Conservation (phyloP, 305 asterid species). For the Caryopteris hybrid region DNA sequence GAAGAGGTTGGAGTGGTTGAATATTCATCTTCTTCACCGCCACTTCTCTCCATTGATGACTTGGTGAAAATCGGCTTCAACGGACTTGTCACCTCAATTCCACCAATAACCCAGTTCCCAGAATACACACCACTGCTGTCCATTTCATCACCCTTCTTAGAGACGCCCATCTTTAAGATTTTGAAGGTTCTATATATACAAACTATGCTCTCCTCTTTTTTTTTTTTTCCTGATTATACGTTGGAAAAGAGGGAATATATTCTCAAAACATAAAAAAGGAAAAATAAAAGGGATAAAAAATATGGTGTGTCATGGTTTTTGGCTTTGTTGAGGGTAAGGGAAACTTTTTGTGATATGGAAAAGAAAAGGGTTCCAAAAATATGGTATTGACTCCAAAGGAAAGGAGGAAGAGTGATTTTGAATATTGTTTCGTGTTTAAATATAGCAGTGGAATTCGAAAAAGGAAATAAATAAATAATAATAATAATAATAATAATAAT, state of each 20-base stretch:
- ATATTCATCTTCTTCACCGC: constrained; percentile 17
- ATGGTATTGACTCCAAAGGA: too few species aligned
- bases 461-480: background rate
- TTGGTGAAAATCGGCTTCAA: constrained; percentile 44
- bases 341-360: background rate
- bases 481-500: too few species aligned
- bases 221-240: too few species aligned
- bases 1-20: constrained; percentile 58
- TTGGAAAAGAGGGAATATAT: constrained; percentile 50
- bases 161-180: background rate
- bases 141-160: too few species aligned
- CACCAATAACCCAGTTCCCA: constrained; percentile 36
- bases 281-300: too few species aligned
- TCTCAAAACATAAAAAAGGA: constrained; percentile 38
- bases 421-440: constrained; percentile 26
- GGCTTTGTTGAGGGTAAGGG: constrained; percentile 29
- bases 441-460: constrained; percentile 1
- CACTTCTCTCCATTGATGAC: constrained; percentile 12
- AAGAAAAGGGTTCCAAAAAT: background rate
- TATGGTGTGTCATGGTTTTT: too few species aligned
- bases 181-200: constrained; percentile 7
- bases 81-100: constrained; percentile 27
- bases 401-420: constrained; percentile 35
- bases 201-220: too few species aligned
- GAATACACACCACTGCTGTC: constrained; percentile 32